These are phyloP conservation scores for Babesia microti DNA, from an alignment of 169 alveolate species.

Conservation along the genomic window DNA sequence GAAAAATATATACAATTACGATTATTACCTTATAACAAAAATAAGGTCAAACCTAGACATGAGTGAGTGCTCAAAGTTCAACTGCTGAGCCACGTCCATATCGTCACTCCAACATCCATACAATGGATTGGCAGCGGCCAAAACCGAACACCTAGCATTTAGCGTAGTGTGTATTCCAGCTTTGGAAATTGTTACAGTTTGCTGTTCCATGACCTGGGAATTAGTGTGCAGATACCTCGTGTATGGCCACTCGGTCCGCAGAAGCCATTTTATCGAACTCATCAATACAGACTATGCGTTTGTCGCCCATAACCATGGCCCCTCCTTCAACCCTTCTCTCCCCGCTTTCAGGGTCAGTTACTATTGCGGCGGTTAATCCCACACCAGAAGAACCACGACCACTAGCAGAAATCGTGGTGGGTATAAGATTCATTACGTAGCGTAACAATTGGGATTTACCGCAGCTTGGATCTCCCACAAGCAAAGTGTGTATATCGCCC, in stretches of 20 bases:
- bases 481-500: slow-evolving; percentile 94
- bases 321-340: slow-evolving; percentile 97
- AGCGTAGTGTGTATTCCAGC: slow-evolving; percentile 97
- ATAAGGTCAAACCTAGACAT: slow-evolving; percentile 91
- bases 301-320: slow-evolving; percentile 98
- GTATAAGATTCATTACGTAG: slow-evolving; percentile 82
- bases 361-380: slow-evolving; percentile 98
- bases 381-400: slow-evolving; percentile 99
- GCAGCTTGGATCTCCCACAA: slow-evolving; percentile 97
- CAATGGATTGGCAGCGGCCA: slow-evolving; percentile 99
- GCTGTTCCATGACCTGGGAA: slow-evolving; percentile 98
- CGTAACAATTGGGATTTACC: slow-evolving; percentile 97
- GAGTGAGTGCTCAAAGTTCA: slow-evolving; percentile 94
- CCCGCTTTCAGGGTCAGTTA: slow-evolving; percentile 84
- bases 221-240: too few species aligned
- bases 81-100: slow-evolving; percentile 78
- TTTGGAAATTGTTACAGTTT: slow-evolving; percentile 94
- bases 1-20: too few species aligned
- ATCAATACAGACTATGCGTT: slow-evolving; percentile 94
- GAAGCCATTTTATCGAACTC: slow-evolving; percentile 98
- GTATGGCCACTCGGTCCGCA: slow-evolving; percentile 97
- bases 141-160: slow-evolving; percentile 92
- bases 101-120: slow-evolving; percentile 91
- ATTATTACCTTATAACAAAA: slow-evolving; percentile 64
- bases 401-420: slow-evolving; percentile 92